Percentiles rank a stretch among this genome's conserved stretches.
These are phyloP conservation scores for Lactarius vividus DNA, from an alignment of 768 basidiomycete genomes.

Conservation along the genomic window DNA sequence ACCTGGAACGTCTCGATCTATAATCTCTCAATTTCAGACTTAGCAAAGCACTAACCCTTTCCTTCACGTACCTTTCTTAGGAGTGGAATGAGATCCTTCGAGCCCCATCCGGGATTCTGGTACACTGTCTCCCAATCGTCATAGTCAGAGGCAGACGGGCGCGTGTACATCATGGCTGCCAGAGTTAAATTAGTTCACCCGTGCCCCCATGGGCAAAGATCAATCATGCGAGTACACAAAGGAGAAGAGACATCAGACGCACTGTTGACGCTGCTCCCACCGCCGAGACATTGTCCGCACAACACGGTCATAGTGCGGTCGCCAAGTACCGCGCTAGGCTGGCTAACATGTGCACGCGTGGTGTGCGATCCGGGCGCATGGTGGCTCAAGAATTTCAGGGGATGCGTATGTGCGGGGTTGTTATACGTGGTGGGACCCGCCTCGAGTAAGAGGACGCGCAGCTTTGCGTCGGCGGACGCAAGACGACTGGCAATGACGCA, in stretches of 20 bases:
- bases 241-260: constrained; percentile 1
- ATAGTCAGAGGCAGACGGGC: constrained; percentile 60
- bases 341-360: constrained; percentile 41
- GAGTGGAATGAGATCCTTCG: constrained; percentile 53
- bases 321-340: constrained; percentile 42
- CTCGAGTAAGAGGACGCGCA: constrained; percentile 61
- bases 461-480: constrained; percentile 46
- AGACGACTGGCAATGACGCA: constrained; percentile 58
- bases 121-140: constrained; percentile 51
- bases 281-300: constrained; percentile 52
- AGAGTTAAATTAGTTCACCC: not conserved
- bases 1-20: constrained; percentile 42
- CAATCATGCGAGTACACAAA: not conserved
- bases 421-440: constrained; percentile 52
- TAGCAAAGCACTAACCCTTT: not conserved
- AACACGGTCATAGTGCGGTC: constrained; percentile 46
- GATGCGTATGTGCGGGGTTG: constrained; percentile 47
- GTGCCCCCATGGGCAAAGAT: not conserved
- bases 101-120: constrained; percentile 60
- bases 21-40: not conserved
- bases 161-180: constrained; percentile 49
- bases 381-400: constrained; percentile 49
- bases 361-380: constrained; percentile 40
- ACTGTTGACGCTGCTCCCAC: constrained; percentile 63
- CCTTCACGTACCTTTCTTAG: constrained; percentile 46